These are phyloP conservation scores for Fusarium proliferatum DNA, from an alignment of 2,329 filamentous ascomycete species.

Conservation along the genomic window DNA sequence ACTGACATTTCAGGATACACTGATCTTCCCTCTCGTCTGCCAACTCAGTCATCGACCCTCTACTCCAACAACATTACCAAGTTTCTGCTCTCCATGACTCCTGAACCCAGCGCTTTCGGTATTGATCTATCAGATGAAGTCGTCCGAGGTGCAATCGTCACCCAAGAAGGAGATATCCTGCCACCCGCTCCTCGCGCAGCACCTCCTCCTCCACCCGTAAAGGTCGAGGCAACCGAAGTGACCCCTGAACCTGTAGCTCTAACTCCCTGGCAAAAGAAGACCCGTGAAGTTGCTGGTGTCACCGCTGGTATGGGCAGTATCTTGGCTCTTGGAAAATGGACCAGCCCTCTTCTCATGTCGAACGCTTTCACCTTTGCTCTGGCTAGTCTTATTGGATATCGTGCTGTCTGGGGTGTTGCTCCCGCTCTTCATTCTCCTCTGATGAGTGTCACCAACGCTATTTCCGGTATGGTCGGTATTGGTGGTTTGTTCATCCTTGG, in stretches of 20 bases:
- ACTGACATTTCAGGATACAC: slow-evolving; percentile 72
- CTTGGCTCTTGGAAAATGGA: slow-evolving; percentile 82
- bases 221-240: slow-evolving; percentile 59
- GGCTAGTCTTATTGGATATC: slow-evolving; percentile 86
- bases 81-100: slow-evolving; percentile 83
- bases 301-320: slow-evolving; percentile 82
- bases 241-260: slow-evolving; percentile 68
- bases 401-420: slow-evolving; percentile 86
- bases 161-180: slow-evolving; percentile 78
- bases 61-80: slow-evolving; percentile 97
- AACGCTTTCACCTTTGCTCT: slow-evolving; percentile 88
- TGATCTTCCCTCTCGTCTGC: slow-evolving; percentile 85
- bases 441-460: slow-evolving; percentile 94
- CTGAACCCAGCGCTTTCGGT: slow-evolving; percentile 81
- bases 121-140: slow-evolving; percentile 87
- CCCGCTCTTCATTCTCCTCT: slow-evolving; percentile 88
- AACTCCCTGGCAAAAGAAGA: slow-evolving; percentile 84
- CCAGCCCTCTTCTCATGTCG: slow-evolving; percentile 85
- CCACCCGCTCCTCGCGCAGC: slow-evolving; percentile 79
- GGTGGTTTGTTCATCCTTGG: slow-evolving; percentile 91
- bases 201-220: slow-evolving; percentile 63
- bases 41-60: slow-evolving; percentile 88
- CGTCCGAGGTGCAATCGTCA: slow-evolving; percentile 85
- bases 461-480: slow-evolving; percentile 90
- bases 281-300: slow-evolving; percentile 78